Base-by-base conservation (phyloP, 495 filamentous ascomycete genomes). In the Xylaria nigripes region DNA sequence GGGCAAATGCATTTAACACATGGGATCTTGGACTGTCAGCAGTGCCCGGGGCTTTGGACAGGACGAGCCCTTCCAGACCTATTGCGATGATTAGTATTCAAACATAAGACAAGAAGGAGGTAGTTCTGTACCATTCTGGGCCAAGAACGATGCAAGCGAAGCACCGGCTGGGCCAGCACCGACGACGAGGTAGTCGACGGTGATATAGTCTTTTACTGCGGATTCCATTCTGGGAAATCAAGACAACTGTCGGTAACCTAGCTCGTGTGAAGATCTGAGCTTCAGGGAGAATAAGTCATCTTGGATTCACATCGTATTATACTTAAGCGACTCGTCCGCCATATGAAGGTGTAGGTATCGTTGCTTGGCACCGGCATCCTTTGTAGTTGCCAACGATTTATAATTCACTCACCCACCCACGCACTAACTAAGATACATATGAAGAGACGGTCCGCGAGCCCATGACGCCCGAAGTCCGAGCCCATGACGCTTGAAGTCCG, bases 11-110 rank as follows among this genome's bases (percentile, higher is more conserved):
- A 56, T 80, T 82, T 16, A 74, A 76, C 21, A 81, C 75, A 42
- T 82, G 78, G 3, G 77, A 78, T 23, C 79, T 57, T 6, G 79
- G 79, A 21, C 76, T 78, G 53, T 76, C 66, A 15, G 78, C 74
- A 2, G 69, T 79, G 13, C 70, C 69, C 9, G 74, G 60, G 3
- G 70, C 68, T n/a, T 64, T 45, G 24, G 65, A 68, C 32, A 82
- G 62, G 54, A 79, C 72, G 18, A 79, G 58, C 1, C 78, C 79
- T 16, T 65, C 69, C 13, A 77, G 64, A 12, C 70, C 68, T 72
- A 46, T n/a, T 44, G 5, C 42, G 6, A 42, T 30, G 9, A 21
- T 57, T 41, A 51, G 48, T 23, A 16, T 24, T 41, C 24, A 32
- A 22, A 29, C 24, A 15, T 41, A 22, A 7, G 15, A 41, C 18